Evolutionary conservation across 83 land plant species (phyloP).

Genomic region (Larix sibirica): DNA sequence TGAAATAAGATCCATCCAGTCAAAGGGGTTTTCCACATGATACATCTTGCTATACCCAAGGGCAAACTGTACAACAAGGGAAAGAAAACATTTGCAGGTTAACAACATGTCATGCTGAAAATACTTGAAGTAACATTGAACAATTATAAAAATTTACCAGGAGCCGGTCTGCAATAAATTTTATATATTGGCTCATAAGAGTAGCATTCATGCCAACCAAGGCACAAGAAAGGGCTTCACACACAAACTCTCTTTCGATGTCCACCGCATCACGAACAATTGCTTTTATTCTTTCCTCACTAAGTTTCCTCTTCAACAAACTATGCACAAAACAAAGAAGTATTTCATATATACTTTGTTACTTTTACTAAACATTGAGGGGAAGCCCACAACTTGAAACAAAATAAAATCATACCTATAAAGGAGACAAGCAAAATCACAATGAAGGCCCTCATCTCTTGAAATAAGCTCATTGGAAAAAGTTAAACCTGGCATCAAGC

Average conservation of each 20-base stretch:
- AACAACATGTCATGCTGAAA: background rate
- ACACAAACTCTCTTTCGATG: conserved; percentile 71
- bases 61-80: conserved; percentile 47
- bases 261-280: conserved; percentile 41
- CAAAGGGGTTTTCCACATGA: conserved; percentile 83
- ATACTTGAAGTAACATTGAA: background rate
- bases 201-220: conserved; percentile 80
- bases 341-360: background rate
- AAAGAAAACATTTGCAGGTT: background rate
- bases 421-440: conserved; percentile 41
- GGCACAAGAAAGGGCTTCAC: conserved; percentile 84
- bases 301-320: conserved; percentile 46
- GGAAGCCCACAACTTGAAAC: background rate
- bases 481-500: conserved; percentile 86
- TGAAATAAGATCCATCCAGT: conserved; percentile 96
- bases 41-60: conserved; percentile 62
- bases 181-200: conserved; percentile 79
- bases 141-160: conserved; percentile 34
- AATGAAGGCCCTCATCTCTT: conserved; percentile 80
- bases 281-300: conserved; percentile 38
- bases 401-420: background rate
- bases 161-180: conserved; percentile 83
- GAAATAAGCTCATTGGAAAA: conserved; percentile 91
- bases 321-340: conserved; percentile 25
- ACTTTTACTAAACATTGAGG: background rate